A percentile compares a stretch with the other conserved stretches of the same genome.
Conservation (phyloP, 257 asterid genomes). For the Solanum piurae region DNA sequence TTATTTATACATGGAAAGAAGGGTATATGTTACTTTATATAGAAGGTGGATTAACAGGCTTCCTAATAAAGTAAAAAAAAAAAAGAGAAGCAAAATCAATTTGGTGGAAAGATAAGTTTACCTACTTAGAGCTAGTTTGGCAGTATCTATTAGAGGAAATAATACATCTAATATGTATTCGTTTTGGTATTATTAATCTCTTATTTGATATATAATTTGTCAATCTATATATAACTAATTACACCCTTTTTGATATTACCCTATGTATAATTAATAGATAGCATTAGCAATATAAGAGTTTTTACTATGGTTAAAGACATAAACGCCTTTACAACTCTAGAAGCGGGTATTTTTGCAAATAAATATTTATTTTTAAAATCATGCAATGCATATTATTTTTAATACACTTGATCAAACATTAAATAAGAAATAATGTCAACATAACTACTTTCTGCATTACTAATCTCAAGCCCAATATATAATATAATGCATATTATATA, state of each 20-base stretch:
- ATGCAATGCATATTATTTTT: background rate
- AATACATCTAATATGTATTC: background rate
- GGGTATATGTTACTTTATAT: background rate
- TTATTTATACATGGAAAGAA: background rate
- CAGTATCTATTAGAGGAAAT: background rate
- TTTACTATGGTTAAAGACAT: background rate
- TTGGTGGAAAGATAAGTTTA: background rate
- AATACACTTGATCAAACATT: background rate
- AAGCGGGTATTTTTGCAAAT: background rate
- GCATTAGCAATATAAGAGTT: background rate
- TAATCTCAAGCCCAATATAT: background rate
- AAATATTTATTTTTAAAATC: background rate
- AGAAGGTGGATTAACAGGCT: background rate
- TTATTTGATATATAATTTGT: background rate
- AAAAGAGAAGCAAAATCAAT: background rate
- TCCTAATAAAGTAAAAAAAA: background rate
- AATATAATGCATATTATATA: too few relatives aligned
- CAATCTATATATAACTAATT: background rate
- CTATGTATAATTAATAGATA: background rate
- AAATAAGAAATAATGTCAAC: rapidly evolving
- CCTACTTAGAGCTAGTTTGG: background rate
- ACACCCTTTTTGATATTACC: too few relatives aligned
- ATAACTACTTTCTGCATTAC: background rate
- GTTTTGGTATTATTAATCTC: background rate
- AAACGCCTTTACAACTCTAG: background rate